These are phyloP conservation scores for Suhomyces kunorum DNA, from an alignment of 1,139 yeast species.

Conservation along the genomic window DNA sequence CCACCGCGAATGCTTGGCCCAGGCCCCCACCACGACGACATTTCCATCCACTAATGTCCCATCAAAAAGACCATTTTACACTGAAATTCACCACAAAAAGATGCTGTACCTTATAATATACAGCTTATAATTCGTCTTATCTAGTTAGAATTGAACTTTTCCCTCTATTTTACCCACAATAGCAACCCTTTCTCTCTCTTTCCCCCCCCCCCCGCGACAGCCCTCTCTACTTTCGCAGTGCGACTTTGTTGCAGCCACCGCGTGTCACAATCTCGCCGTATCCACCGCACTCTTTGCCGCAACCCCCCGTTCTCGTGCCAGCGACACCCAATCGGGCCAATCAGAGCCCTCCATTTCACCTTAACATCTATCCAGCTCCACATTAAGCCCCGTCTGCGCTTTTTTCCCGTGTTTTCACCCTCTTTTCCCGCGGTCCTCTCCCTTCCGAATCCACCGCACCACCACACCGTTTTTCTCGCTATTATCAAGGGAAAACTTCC, in stretches of 20 bases:
- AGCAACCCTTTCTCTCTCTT: background rate
- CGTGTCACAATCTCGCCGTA: too few species aligned
- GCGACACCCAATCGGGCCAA: background rate
- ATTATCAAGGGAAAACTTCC: too few species aligned
- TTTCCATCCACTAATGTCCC: too few species aligned
- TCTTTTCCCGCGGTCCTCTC: background rate
- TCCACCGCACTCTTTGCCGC: background rate
- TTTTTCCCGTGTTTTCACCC: background rate
- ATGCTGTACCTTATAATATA: background rate
- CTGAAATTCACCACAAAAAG: background rate
- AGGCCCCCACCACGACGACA: too few species aligned
- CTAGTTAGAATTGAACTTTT: background rate
- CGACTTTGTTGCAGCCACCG: background rate
- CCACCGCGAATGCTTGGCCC: too few species aligned
- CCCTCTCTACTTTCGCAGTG: background rate
- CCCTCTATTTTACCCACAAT: background rate
- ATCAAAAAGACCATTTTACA: background rate
- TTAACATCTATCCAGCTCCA: too few species aligned
- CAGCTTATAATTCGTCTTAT: background rate
- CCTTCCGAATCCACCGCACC: too few species aligned
- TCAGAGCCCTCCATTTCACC: background rate
- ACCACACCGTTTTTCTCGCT: too few species aligned
- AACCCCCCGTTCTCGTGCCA: background rate
- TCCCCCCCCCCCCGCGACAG: background rate
- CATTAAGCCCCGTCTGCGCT: background rate